These are phyloP conservation scores for Tetragonia tetragonoides DNA, from an alignment of 148 eudicot genomes.

Conservation along the genomic window DNA sequence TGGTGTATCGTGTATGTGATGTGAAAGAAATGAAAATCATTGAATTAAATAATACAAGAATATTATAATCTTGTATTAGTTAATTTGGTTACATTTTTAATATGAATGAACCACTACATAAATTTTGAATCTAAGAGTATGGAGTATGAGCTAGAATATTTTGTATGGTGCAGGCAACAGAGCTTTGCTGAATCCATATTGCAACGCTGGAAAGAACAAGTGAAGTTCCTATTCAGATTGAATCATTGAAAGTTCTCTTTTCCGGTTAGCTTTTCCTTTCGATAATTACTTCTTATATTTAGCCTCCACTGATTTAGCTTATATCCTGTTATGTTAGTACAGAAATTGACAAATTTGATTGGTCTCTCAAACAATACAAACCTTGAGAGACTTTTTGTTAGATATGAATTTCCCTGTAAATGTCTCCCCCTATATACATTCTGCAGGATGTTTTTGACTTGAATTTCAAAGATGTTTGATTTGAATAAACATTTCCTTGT, in stretches of 20 bases:
- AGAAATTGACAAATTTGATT: not conserved
- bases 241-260: not conserved
- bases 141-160: not conserved
- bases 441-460: constrained; percentile 11
- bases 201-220: constrained; percentile 50
- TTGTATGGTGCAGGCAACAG: constrained; percentile 62
- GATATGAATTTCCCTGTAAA: constrained; percentile 6
- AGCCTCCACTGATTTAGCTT: not conserved
- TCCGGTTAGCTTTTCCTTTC: constrained; percentile 21
- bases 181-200: constrained; percentile 71
- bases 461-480: constrained; percentile 5
- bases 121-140: not conserved
- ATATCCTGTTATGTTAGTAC: not conserved
- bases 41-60: no score
- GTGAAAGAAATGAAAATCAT: no score
- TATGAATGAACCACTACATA: not conserved
- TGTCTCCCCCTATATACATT: constrained; percentile 1
- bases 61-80: no score
- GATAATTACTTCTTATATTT: constrained; percentile 5
- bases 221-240: constrained; percentile 15
- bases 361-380: not conserved
- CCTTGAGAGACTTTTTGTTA: not conserved
- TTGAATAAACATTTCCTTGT: not conserved
- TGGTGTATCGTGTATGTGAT: no score
- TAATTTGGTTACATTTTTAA: not conserved